Evolutionary conservation across 805 yeast species (phyloP).

Genomic region (Wickerhamomyces kurtzmanii): DNA sequence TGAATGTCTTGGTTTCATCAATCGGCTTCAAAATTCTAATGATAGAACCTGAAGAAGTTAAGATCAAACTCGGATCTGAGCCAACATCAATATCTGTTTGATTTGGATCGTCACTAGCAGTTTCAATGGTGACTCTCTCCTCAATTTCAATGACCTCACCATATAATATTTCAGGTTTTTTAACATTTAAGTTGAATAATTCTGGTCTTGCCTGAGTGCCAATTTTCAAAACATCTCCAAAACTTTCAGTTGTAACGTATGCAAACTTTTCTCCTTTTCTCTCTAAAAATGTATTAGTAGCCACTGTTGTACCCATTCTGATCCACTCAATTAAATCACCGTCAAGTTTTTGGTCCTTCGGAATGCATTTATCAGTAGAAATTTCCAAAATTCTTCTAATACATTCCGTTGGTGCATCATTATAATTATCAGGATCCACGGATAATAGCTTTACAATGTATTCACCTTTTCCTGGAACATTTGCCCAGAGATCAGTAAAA

Average conservation of each 20-base stretch:
- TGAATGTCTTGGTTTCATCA: slow-evolving; percentile 11
- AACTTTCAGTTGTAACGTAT: slow-evolving; percentile 33
- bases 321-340: slow-evolving; percentile 21
- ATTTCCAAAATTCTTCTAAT: slow-evolving; percentile 28
- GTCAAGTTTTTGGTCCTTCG: slow-evolving; percentile 14
- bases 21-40: slow-evolving; percentile 21
- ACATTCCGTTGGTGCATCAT: slow-evolving; percentile 36
- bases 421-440: slow-evolving; percentile 31
- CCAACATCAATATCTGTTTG: slow-evolving; percentile 30
- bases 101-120: slow-evolving; percentile 27
- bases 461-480: slow-evolving; percentile 28
- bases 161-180: slow-evolving; percentile 30
- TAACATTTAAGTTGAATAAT: slow-evolving; percentile 32
- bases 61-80: slow-evolving; percentile 9
- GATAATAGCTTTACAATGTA: slow-evolving; percentile 31
- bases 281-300: slow-evolving; percentile 37
- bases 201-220: slow-evolving; percentile 38
- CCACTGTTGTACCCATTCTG: slow-evolving; percentile 35
- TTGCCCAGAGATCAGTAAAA: slow-evolving; percentile 34
- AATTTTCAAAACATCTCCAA: slow-evolving; percentile 31
- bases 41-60: slow-evolving; percentile 34
- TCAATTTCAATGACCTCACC: slow-evolving; percentile 31
- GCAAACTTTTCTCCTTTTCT: slow-evolving; percentile 34
- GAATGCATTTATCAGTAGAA: too few species aligned
- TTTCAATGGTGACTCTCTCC: slow-evolving; percentile 41